Evolutionary conservation across 2,329 filamentous ascomycete genomes (phyloP).

Genomic region (Alternaria sp.): DNA sequence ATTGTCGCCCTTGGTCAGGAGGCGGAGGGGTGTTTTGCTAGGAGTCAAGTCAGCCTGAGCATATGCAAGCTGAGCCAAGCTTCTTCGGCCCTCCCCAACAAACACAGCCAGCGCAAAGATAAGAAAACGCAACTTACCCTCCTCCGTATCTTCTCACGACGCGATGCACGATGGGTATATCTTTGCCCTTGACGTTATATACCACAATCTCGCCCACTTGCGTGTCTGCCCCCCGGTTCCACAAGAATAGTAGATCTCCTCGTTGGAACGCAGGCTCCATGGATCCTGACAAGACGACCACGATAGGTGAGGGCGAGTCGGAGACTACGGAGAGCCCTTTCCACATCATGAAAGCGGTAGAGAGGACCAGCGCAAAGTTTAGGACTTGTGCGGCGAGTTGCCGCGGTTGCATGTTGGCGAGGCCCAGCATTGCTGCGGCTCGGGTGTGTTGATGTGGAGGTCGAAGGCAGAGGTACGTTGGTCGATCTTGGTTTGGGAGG

Average conservation of each 20-base stretch:
- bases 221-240: slow-evolving; percentile 73
- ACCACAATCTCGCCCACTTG: slow-evolving; percentile 78
- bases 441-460: slow-evolving; percentile 6
- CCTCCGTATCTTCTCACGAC: slow-evolving; percentile 77
- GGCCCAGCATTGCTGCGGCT: slow-evolving; percentile 48
- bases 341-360: slow-evolving; percentile 91
- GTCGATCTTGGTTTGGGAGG: neutral
- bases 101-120: neutral
- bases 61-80: neutral
- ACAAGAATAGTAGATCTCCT: slow-evolving; percentile 78
- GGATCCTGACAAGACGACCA: slow-evolving; percentile 83
- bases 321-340: slow-evolving; percentile 84
- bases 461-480: neutral
- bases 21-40: slow-evolving; percentile 63
- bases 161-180: slow-evolving; percentile 96
- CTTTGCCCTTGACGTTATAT: slow-evolving; percentile 89
- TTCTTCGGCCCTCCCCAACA: neutral
- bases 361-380: slow-evolving; percentile 90
- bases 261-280: slow-evolving; percentile 87
- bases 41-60: slow-evolving; percentile 21
- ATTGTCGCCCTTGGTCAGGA: slow-evolving; percentile 98
- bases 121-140: slow-evolving; percentile 55
- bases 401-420: slow-evolving; percentile 75
- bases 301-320: slow-evolving; percentile 73
- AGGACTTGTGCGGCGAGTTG: slow-evolving; percentile 83